Evolutionary conservation across 2,329 filamentous ascomycete genomes (phyloP), one percentile per base, ranked within the genome.

Genomic region (Periconia macrospinosa): DNA sequence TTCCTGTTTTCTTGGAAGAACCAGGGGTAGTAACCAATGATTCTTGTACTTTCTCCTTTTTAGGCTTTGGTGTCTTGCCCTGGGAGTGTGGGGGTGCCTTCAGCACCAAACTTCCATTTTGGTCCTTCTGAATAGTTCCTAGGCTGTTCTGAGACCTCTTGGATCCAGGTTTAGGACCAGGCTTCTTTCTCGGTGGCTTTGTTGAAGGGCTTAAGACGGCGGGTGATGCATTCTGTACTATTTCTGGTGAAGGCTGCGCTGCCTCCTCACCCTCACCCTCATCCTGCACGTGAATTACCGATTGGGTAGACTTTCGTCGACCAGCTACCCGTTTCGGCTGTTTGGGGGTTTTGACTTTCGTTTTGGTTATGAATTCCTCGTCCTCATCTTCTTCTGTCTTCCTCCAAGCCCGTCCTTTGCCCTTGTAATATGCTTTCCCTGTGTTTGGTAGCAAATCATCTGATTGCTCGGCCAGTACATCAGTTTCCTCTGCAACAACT

Each of bases 381-480:
- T 71, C 69, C 49, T 70, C 69, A 20, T 70, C 68, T 5, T 66
- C 65, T 2, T 61, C 62, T 14, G 67, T 65, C 48, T 70, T 70
- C 52, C 67, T 68, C 65, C 66, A 69, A 6, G 65, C 65, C 15
- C 68, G 57, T 8, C 68, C 67, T 54, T 69, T 70, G 30, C 66
- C 65, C 42, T 70, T 70, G 59, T 66, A 70, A 43, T 70, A 63
- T 17, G 47, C 37, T 41, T 53, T 55, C 30, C 37, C 45, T n/a
- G 17, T 20, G 10, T 23, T 23, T 30, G 37, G 44, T 6, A 37
- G 46, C 27, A 47, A 27, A 19, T 57, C 46, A n/a, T 47, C 48
- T 41, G 33, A 11, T 18, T n/a, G 17, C 30, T 10, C 53, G 20
- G 1, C 18, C 42, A 27, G 48, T 27, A 27, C 47, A n/a, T 53